Conservation (phyloP, 148 eudicot genomes). For the Silene uniflora region DNA sequence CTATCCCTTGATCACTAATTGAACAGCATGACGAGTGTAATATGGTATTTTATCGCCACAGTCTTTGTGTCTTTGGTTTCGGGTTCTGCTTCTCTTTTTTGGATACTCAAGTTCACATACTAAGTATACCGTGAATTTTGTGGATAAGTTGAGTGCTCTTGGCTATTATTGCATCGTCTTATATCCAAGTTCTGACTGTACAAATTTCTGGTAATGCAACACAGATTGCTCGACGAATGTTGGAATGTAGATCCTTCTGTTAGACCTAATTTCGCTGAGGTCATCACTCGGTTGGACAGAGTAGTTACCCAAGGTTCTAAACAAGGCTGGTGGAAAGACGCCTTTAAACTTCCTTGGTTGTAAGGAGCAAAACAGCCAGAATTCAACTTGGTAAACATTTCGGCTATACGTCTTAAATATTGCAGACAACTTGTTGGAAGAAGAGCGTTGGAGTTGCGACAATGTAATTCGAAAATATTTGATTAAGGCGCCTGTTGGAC, state of each 20-base stretch:
- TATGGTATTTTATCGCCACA: too few relatives aligned
- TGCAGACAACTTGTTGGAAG: constrained; percentile 14
- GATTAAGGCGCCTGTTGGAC: constrained; percentile 2
- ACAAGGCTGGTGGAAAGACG: constrained; percentile 97
- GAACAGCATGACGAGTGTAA: too few relatives aligned
- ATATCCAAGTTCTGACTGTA: not conserved
- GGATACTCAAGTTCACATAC: too few relatives aligned
- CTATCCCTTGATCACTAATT: too few relatives aligned
- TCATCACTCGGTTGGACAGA: constrained; percentile 73
- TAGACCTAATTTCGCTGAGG: constrained; percentile 74
- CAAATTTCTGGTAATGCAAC: not conserved
- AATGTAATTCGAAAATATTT: constrained; percentile 6
- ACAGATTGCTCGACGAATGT: constrained; percentile 83
- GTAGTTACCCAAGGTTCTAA: constrained; percentile 61
- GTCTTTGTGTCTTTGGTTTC: too few relatives aligned
- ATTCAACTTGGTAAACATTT: constrained; percentile 24
- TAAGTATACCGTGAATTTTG: too few relatives aligned
- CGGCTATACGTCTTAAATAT: not conserved
- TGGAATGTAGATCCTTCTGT: constrained; percentile 47
- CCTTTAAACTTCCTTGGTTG: constrained; percentile 92
- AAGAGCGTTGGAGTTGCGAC: constrained; percentile 9
- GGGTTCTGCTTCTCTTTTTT: too few relatives aligned
- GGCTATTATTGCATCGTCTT: not conserved
- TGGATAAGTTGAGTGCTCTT: too few relatives aligned
- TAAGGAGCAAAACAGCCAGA: constrained; percentile 15